A percentile compares a stretch with the other conserved stretches of the same genome.
phyloP scores from a whole-genome alignment of 257 asterid genomes.

The Misopates orontium region DNA sequence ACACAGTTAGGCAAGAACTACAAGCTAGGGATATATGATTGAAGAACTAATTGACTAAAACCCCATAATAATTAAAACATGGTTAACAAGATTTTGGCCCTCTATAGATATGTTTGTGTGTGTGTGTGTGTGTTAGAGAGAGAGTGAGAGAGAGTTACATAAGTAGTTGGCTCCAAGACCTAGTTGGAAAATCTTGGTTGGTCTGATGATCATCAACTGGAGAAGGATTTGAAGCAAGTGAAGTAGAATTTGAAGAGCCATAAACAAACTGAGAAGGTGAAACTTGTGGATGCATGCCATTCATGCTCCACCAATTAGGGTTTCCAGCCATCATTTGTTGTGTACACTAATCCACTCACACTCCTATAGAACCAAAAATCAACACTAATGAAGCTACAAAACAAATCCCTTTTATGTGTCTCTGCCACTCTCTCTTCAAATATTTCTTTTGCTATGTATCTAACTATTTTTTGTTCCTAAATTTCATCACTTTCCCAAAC shows the following conservation, averaged over 20 bases:
- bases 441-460: neutral
- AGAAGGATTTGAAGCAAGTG: conserved; percentile 26
- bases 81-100: too few species aligned
- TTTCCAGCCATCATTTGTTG: conserved; percentile 84
- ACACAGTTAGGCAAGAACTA: neutral
- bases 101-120: neutral
- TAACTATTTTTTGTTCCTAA: neutral
- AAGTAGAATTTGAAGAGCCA: conserved; percentile 22
- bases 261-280: conserved; percentile 37
- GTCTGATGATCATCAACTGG: conserved; percentile 25
- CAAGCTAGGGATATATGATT: neutral
- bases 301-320: conserved; percentile 90
- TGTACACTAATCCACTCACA: neutral
- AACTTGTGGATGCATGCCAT: conserved; percentile 63
- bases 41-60: neutral
- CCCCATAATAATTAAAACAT: too few species aligned
- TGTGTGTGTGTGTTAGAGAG: neutral
- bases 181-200: conserved; percentile 49
- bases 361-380: neutral
- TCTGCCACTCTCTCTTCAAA: conserved; percentile 6
- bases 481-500: conserved; percentile 24
- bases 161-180: conserved; percentile 79
- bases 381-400: neutral
- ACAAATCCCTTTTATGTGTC: neutral
- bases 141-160: conserved; percentile 36